Percentiles rank a stretch among this genome's conserved stretches.
Conservation (phyloP, 768 basidiomycete genomes). For the Infundibulicybe gibba region DNA sequence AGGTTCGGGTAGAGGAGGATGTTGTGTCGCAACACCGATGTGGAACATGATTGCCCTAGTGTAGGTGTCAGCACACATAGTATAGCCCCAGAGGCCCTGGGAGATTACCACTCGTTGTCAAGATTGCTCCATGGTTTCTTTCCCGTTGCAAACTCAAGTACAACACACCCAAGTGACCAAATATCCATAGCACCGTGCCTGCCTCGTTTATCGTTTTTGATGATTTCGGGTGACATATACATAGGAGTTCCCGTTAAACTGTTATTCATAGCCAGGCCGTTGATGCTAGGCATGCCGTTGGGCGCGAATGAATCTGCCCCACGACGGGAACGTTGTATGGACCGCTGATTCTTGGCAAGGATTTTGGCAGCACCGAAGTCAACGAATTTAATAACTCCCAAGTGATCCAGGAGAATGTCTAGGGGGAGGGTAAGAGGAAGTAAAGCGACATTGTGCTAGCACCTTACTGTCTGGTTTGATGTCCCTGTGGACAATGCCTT, state of each 20-base stretch:
- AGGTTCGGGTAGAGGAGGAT: slow-evolving; percentile 91
- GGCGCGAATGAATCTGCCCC: slow-evolving; percentile 35
- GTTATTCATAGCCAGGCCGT: slow-evolving; percentile 62
- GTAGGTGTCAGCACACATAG: neutral
- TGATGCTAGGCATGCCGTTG: slow-evolving; percentile 28
- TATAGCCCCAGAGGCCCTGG: neutral
- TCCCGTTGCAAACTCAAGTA: slow-evolving; percentile 94
- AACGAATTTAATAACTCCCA: slow-evolving; percentile 92
- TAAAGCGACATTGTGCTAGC: neutral
- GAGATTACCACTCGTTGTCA: slow-evolving; percentile 91
- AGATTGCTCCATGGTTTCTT: slow-evolving; percentile 98
- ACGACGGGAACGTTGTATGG: slow-evolving; percentile 72
- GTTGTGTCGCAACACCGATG: slow-evolving; percentile 94
- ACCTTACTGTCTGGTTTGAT: slow-evolving; percentile 98
- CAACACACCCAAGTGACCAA: slow-evolving; percentile 97
- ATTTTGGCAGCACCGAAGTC: slow-evolving; percentile 99
- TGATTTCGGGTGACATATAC: slow-evolving; percentile 99
- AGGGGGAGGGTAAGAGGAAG: slow-evolving; percentile 9
- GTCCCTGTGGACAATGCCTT: slow-evolving; percentile 92
- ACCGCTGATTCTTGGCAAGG: slow-evolving; percentile 83
- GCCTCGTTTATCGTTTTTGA: slow-evolving; percentile 88
- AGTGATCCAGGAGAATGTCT: slow-evolving; percentile 92
- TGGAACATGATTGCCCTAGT: slow-evolving; percentile 99
- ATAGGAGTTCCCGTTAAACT: slow-evolving; percentile 96
- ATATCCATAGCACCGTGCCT: slow-evolving; percentile 96